Evolutionary conservation across 371 early-diverging fungal genomes (phyloP).

Genomic region (Chytridiales sp.): DNA sequence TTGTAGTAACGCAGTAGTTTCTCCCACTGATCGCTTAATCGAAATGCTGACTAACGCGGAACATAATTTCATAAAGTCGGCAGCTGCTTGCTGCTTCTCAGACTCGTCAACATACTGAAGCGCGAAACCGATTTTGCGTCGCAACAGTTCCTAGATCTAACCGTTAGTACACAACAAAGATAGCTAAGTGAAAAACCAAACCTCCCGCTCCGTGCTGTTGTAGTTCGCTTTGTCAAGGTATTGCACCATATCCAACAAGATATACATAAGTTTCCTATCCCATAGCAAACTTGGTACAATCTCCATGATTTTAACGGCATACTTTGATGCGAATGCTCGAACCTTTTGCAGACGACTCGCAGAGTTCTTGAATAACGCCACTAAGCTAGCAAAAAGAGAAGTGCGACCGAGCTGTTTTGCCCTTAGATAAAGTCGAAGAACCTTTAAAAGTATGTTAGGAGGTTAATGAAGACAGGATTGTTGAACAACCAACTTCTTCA

Average conservation of each 20-base stretch:
- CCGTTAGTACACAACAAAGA: neutral
- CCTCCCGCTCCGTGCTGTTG: constrained; percentile 10
- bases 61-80: constrained; percentile 34
- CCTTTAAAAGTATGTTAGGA: constrained; percentile 1
- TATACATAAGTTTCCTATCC: constrained; percentile 32
- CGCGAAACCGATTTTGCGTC: constrained; percentile 26
- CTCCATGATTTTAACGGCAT: constrained; percentile 22
- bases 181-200: neutral
- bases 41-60: constrained; percentile 33
- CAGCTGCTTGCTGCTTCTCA: constrained; percentile 33
- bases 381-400: constrained; percentile 51
- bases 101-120: constrained; percentile 35
- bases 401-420: constrained; percentile 12
- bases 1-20: constrained; percentile 45
- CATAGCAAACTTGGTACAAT: constrained; percentile 42
- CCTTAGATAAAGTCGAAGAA: constrained; percentile 9
- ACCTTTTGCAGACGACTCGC: constrained; percentile 35
- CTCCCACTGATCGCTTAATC: constrained; percentile 29
- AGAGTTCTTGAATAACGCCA: constrained; percentile 29
- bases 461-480: neutral
- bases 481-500: constrained; percentile 50
- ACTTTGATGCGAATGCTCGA: constrained; percentile 26
- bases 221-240: constrained; percentile 27
- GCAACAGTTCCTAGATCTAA: constrained; percentile 8
- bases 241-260: constrained; percentile 44